Evolutionary conservation across 192 early-diverging fungal species (phyloP), one percentile per base, ranked within the genome.

Genomic region (Chytriomyces sp.): DNA sequence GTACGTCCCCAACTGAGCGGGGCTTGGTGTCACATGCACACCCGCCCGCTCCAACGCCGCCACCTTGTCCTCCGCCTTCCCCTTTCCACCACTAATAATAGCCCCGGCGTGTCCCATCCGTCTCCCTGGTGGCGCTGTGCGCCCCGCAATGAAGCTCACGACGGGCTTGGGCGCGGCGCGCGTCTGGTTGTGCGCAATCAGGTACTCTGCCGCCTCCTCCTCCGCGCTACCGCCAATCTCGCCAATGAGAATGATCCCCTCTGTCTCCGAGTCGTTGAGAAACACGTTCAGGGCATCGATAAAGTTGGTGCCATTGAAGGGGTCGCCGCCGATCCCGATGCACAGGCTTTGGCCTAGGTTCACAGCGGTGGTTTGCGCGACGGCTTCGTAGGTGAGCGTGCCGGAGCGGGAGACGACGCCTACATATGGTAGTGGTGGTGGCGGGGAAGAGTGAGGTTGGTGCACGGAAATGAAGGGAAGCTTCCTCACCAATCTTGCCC

Each of bases 21-120:
- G 98, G 59, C 91, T 93, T 76, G 91, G 86, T 60, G 94, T 92
- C 7, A 99, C 96, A 73, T 89, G 73, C 36, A 98, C 96, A 66
- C 93, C 94, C 57, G 94, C 98, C 67, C 79, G 80, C 77, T 98
- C 96, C 49, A 99, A 85, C 8, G 98, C 96, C 80, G 86, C 87
- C 78, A 99, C 95, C 91, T 99, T 99, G 89, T 96, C 96, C 64
- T 93, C 89, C 14, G 98, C 98, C 74, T 90, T 92, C 62, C 98
- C 98, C 87, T 99, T 99, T 70, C 98, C 98, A 82, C 98, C 98
- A 41, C 96, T 88, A 77, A 99, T 98, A 77, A 99, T 99, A 67
- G 96, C 98, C 67, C 98, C 98, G 70, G 98, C 98, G 76, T 99
- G 98, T 76, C 96, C 98, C 98, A 99, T 99, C 65, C 98, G 91